A percentile compares a stretch with the other conserved stretches of the same genome.
phyloP scores from a whole-genome alignment of 2,329 filamentous ascomycete genomes.

The Colletotrichum graminicola region DNA sequence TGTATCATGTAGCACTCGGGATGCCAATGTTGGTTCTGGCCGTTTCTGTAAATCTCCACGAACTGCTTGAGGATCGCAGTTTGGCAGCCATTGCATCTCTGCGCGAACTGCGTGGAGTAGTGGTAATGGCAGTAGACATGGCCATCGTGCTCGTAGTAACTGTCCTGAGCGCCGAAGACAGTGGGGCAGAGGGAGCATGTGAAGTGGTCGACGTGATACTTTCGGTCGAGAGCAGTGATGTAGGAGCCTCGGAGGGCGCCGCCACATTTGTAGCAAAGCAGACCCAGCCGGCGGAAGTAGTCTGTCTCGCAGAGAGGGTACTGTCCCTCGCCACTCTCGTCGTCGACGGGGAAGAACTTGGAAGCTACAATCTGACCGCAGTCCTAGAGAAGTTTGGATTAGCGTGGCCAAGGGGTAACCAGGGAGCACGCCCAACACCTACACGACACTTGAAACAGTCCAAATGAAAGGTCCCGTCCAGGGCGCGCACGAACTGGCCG shows the following conservation, averaged over 20 bases:
- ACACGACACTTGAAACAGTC: slow-evolving; percentile 99
- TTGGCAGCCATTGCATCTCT: slow-evolving; percentile 95
- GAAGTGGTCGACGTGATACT: slow-evolving; percentile 99
- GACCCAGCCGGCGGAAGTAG: slow-evolving; percentile 92
- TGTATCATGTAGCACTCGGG: slow-evolving; percentile 99
- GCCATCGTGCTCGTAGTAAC: slow-evolving; percentile 97
- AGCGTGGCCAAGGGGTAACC: slow-evolving; percentile 35
- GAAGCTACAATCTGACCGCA: slow-evolving; percentile 97
- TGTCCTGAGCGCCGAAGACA: slow-evolving; percentile 98
- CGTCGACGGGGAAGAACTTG: slow-evolving; percentile 98
- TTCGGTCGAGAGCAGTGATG: slow-evolving; percentile 96
- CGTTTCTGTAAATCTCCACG: slow-evolving; percentile 98
- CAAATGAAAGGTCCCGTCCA: slow-evolving; percentile 94
- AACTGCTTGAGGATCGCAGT: slow-evolving; percentile 99
- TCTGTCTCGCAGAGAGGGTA: slow-evolving; percentile 98
- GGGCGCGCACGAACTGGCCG: slow-evolving; percentile 93
- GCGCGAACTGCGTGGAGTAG: slow-evolving; percentile 97
- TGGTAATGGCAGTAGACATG: slow-evolving; percentile 99
- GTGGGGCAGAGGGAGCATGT: slow-evolving; percentile 97
- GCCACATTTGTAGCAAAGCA: slow-evolving; percentile 92
- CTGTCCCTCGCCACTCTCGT: slow-evolving; percentile 85
- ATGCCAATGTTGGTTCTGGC: slow-evolving; percentile 99
- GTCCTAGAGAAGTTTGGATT: slow-evolving; percentile 69
- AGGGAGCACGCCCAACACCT: slow-evolving; percentile 44
- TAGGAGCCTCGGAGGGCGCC: slow-evolving; percentile 95